Base-by-base conservation (phyloP, 192 early-diverging fungal genomes). In the Mortierella antarctica region DNA sequence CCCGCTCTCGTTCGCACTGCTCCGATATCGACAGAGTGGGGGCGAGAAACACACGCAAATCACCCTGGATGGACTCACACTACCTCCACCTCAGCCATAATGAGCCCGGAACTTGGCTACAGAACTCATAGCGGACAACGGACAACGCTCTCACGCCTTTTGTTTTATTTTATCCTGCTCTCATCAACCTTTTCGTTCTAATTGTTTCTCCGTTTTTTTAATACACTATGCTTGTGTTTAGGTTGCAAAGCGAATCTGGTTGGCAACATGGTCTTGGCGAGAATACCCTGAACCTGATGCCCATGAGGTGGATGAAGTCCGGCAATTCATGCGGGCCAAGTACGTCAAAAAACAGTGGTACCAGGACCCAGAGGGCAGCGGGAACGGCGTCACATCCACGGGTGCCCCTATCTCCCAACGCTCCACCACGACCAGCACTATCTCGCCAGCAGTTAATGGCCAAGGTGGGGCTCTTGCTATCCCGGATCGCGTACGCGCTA, bases 321-420 rank as follows among this genome's bases (percentile, higher is more conserved):
- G 71, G 18, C 65, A 73, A 20, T 84, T 84, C 44, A 84, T 84
- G 78, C 62, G 77, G 67, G 71, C 76, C 40, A 84, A 84, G 71
- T 84, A 84, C 46, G 76, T 75, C 51, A 73, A 84, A 53, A 84
- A 75, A 57, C 54, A 50, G 44, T 84, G 77, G 73, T 81, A 71
- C 62, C 69, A 51, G 39, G 76, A 79, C 44, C 63, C 76, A 31
- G 31, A 31, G 31, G 31, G 31, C 31, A 31, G 31, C 31, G 31
- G 31, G 2, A 79, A 40, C 48, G 69, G 46, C 4, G 60, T 53
- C 45, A 40, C 52, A 53, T 20, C 53, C 4, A 21, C 41, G 10
- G 39, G 10, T 42, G 17, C 62, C 5, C 13, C 55, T 58, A 48
- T 15, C 6, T 62, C 71, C 4, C 46, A 45, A 12, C 42, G 8